Conservation (phyloP, 73 alveolate genomes). For the Symbiodinium natans region DNA sequence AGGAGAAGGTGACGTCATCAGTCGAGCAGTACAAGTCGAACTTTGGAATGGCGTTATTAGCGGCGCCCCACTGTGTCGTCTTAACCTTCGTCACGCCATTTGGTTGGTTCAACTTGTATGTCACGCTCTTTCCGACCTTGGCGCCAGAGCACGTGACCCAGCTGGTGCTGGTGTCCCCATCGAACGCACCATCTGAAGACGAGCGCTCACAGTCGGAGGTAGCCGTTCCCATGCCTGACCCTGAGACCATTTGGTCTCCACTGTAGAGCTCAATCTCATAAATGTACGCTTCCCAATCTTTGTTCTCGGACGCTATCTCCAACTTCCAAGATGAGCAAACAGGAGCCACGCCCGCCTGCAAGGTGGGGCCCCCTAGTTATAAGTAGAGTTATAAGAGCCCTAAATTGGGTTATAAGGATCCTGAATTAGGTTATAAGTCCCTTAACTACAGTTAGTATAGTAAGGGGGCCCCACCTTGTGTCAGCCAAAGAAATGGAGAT, state of each 20-base stretch:
- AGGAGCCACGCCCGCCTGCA: no score
- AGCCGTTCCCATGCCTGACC: conserved; percentile 46
- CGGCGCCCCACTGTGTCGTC: conserved; percentile 56
- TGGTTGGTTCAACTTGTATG: conserved; percentile 36
- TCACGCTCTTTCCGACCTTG: conserved; percentile 66
- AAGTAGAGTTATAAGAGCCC: no score
- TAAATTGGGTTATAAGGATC: no score
- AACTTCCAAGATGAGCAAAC: conserved; percentile 55
- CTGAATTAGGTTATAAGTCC: no score
- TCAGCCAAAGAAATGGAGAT: no score
- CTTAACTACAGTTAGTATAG: no score
- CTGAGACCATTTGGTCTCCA: conserved; percentile 20
- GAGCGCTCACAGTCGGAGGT: background rate
- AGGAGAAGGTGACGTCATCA: background rate
- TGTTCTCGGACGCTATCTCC: conserved; percentile 56
- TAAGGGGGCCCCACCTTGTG: no score
- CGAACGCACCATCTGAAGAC: conserved; percentile 45
- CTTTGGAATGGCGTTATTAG: conserved; percentile 58
- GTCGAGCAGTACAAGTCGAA: conserved; percentile 46
- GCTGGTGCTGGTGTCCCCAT: conserved; percentile 42
- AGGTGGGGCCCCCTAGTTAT: no score
- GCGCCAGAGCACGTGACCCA: conserved; percentile 70
- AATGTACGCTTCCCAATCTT: conserved; percentile 42
- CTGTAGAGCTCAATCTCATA: conserved; percentile 44
- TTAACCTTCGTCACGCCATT: conserved; percentile 52